phyloP scores from a whole-genome alignment of 169 alveolate genomes.

The Eimeria praecox region DNA sequence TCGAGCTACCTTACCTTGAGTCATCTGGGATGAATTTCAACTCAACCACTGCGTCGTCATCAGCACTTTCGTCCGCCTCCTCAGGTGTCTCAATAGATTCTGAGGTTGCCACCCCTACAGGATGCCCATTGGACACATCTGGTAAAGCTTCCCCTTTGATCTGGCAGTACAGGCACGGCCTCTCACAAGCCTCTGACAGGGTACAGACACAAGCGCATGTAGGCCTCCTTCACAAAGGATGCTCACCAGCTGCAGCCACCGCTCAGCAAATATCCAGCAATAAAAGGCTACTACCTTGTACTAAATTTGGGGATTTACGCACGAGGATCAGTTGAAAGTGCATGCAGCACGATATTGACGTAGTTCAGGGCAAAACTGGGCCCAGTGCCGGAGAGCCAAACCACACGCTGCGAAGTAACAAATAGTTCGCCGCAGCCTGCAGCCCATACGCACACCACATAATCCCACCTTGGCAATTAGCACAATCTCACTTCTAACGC shows the following conservation, averaged over 20 bases:
- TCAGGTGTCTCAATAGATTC: slow-evolving; percentile 31
- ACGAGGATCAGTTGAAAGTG: slow-evolving; percentile 91
- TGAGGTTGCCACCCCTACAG: slow-evolving; percentile 22
- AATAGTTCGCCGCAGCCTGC: slow-evolving; percentile 77
- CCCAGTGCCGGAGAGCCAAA: slow-evolving; percentile 77
- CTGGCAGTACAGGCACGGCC: slow-evolving; percentile 75
- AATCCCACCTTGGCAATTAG: background rate
- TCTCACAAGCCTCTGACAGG: slow-evolving; percentile 37
- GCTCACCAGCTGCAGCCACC: background rate
- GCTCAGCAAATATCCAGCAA: background rate
- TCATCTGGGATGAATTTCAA: slow-evolving; percentile 69
- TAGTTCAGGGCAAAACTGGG: slow-evolving; percentile 85
- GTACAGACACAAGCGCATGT: background rate
- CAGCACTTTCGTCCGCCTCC: slow-evolving; percentile 42
- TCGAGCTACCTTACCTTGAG: slow-evolving; percentile 24
- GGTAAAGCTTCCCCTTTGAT: slow-evolving; percentile 57
- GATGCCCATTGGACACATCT: background rate
- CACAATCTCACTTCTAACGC: background rate
- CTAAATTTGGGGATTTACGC: slow-evolving; percentile 54
- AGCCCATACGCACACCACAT: background rate
- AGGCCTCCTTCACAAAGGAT: background rate
- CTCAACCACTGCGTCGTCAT: slow-evolving; percentile 60
- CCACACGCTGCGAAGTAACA: slow-evolving; percentile 77
- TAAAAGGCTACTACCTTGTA: background rate
- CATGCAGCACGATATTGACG: slow-evolving; percentile 89